Conservation (phyloP, 2,329 filamentous ascomycete species). For the Ambrosiella cleistominuta region DNA sequence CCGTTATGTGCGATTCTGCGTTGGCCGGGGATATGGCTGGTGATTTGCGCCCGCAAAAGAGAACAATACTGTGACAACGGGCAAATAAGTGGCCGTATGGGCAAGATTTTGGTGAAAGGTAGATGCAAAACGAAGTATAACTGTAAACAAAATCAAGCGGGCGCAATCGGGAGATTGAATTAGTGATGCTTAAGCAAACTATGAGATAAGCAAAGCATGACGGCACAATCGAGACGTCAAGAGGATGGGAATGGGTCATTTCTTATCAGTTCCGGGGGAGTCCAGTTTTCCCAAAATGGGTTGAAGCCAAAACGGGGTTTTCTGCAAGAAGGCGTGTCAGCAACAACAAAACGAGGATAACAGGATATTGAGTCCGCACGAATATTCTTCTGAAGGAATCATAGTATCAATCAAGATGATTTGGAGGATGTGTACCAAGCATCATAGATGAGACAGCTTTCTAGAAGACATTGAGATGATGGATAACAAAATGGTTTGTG, state of each 20-base stretch:
- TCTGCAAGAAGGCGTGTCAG: conserved; percentile 3
- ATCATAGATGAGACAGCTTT: too few species aligned
- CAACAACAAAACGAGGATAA: conserved; percentile 2
- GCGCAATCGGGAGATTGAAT: conserved; percentile 6
- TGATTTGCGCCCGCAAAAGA: conserved; percentile 7
- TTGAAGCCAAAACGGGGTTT: not conserved
- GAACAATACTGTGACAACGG: not conserved
- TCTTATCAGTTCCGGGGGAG: conserved; percentile 7
- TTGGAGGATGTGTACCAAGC: not conserved
- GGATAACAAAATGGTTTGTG: not conserved
- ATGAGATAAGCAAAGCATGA: conserved; percentile 9
- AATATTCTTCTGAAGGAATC: not conserved
- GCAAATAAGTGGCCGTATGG: not conserved
- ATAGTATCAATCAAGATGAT: not conserved
- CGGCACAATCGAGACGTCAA: not conserved
- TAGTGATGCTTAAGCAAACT: conserved; percentile 5
- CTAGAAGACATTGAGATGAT: not conserved
- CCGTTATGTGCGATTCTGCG: not conserved
- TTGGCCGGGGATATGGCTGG: not conserved
- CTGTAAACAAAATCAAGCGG: not conserved
- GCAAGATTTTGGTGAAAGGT: not conserved
- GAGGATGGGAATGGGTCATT: conserved; percentile 1
- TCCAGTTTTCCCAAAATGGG: conserved; percentile 2
- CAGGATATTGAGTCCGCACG: not conserved
- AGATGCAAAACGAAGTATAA: not conserved